Base-by-base conservation (phyloP, 2,329 filamentous ascomycete genomes). In the Ascochyta clinopodiicola region DNA sequence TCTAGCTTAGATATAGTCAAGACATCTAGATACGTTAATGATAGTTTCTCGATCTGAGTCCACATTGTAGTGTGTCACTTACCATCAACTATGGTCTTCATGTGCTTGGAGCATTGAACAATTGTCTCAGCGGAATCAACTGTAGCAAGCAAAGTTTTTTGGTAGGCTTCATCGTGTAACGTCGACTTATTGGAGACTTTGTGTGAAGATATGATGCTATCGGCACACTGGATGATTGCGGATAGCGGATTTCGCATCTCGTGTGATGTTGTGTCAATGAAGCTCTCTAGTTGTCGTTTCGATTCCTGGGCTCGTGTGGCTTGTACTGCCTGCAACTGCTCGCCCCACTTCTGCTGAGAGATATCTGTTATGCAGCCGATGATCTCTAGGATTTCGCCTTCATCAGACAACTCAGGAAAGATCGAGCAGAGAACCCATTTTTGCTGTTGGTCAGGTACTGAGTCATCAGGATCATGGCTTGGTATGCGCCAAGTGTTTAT, bases 41-140 rank as follows among this genome's bases (percentile, higher is more conserved):
- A 2, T 12, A 7, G 9, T 3, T n/a, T 25, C 21, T 2, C 10
- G 2, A 34, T 15, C 24, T 5, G 8, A 9, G 2, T 31, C 9
- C 29, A 13, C 7, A 8, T 29, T 13, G 3, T 4, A 4, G 27
- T 1, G 32, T 7, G 19, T n/a, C n/a, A 53, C 51, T 44, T 24
- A 60, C 43, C 79, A 51, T 80, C 78, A 0, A 80, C 77, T 19
- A 81, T 80, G 7, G 75, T 66, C 56, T 80, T 80, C 65, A 79
- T 77, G 57, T 81, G 79, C 44, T 77, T 74, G 1, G 75, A 75
- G 59, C 79, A 81, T 6, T 76, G 69, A 2, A 75, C 74, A 51
- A 80, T 79, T 1, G 75, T 80, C 45, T 79, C 68, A 0, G 74
- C 74, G n/a, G 74, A 68, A 24, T 78, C 75, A 4, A 71, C 31